Base-by-base conservation (phyloP, 441 rosid genomes). In the Aquilaria agallochum region DNA sequence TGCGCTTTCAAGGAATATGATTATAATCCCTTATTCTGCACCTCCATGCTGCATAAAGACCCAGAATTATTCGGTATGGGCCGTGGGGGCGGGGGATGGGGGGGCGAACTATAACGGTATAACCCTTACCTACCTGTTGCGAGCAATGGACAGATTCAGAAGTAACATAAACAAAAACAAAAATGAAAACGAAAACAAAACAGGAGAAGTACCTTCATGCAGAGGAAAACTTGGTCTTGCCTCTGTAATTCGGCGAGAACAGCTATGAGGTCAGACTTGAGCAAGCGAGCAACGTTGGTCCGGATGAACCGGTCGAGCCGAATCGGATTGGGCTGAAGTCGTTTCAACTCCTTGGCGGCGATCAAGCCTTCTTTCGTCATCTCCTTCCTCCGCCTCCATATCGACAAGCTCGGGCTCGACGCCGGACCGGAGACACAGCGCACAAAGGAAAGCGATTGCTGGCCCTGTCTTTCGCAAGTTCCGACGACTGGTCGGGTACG, bases 301-400 rank as follows among this genome's bases (percentile, higher is more conserved):
- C 66, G 60, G 31, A 94, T 84, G 75, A 78, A 91, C 31, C 81
- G 79, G 50, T 80, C 84, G 56, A 89, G 78, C 13, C 82, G 79
- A 13, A 83, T 9, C 0, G 80, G 88, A 45, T 91, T 58, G 50
- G 83, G 62, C n/a, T 80, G 97, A 12, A 91, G 81, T 6, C 95
- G 84, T 69, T 87, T 91, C 64, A 94, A 88, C 67, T 87, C 97
- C 64, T 91, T 89, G 34, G 97, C 96, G 2, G 74, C 85, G 52
- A 90, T 74, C 59, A 94, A 69, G 5, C 96, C 95, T 60, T 94
- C 96, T 77, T 94, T 91, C 60, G 90, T 82, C 69, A 91, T 83
- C 72, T 89, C 97, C 52, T 89, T 89, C 89, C 87, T 89, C 74
- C 91, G 72, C 76, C 97, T 81, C 97, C 97, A 94, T 82, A 94